Base-by-base conservation (phyloP, 169 alveolate species). In the Plasmodium malariae region DNA sequence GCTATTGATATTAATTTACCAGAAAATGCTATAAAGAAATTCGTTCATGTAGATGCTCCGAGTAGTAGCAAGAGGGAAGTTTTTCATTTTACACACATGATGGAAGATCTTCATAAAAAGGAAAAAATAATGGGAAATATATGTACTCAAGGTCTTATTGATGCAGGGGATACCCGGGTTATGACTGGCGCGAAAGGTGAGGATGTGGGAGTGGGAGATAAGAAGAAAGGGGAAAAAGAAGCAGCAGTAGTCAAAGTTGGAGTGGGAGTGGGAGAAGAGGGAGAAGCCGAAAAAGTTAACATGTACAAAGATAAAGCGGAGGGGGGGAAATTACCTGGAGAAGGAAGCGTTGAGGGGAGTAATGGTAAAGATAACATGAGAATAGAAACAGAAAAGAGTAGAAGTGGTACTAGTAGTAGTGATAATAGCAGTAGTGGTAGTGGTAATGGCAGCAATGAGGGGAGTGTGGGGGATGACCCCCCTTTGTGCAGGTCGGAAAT, bases 1-100 rank as follows among this genome's bases (percentile, higher is more conserved):
- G 91, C 73, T 19, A 9, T 83, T 21, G 91, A 83, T 60, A 59
- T 83, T 0, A 83, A 83, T 49, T 67, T 83, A 14, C 73, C 91
- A 7, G 83, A 67, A 51, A 51, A 70, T 0, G 55, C 73, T 0
- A 60, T 69, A 19, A 67, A 67, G 28, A 17, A 24, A 6, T 68
- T 32, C 30, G 62, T 65, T 9, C 59, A 30, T 17, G 32, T n/a
- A 9, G 34, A 12, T 2, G 28, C 21, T 28, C 55, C 48, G 19
- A 51, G 26, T 11, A 26, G 3, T 6, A 55, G 7, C 14, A 40
- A 40, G 43, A 43, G 45, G 26, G 19, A 45, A 17, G 14, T 30
- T 9, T 0, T 14, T 12, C 7, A 32, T 9, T 5, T 28, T 32
- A 62, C 14, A 32, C n/a, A 28, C 0, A 0, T 17, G 9, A 40